phyloP scores from a whole-genome alignment of 768 basidiomycete genomes.

The Tricholoma saponaceum region DNA sequence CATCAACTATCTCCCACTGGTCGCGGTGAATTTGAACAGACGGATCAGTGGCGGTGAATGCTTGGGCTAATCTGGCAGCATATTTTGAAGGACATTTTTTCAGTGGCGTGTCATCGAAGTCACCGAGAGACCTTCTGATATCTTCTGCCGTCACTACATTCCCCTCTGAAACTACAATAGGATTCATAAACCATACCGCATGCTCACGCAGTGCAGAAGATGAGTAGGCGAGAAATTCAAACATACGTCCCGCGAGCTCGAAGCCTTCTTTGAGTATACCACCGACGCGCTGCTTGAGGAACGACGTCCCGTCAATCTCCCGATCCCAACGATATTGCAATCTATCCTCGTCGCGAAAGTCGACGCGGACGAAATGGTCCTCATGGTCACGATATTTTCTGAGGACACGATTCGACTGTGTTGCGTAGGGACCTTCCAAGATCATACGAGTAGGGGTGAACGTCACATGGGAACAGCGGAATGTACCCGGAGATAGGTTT shows the following conservation, averaged over 20 bases:
- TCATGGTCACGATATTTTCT: conserved; percentile 57
- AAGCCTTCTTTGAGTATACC: conserved; percentile 60
- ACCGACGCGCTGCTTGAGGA: conserved; percentile 58
- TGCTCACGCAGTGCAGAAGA: conserved; percentile 74
- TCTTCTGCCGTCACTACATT: conserved; percentile 47
- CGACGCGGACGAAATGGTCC: conserved; percentile 75
- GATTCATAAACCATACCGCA: conserved; percentile 76
- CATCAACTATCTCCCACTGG: conserved; percentile 63
- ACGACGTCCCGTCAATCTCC: conserved; percentile 53
- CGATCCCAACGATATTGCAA: conserved; percentile 71
- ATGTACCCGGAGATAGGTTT: conserved; percentile 32
- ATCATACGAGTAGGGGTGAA: conserved; percentile 72
- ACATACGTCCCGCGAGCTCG: conserved; percentile 61
- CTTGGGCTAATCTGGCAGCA: conserved; percentile 80
- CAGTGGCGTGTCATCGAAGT: conserved; percentile 51
- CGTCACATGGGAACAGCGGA: conserved; percentile 72
- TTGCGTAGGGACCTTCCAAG: conserved; percentile 71
- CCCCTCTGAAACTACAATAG: conserved; percentile 46
- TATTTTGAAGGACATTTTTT: conserved; percentile 68
- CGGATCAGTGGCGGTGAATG: conserved; percentile 78
- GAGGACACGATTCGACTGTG: conserved; percentile 79
- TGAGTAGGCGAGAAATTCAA: conserved; percentile 83
- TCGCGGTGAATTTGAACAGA: conserved; percentile 51
- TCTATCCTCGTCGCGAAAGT: conserved; percentile 81
- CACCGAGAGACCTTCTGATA: conserved; percentile 64